Base-by-base conservation (phyloP, 441 rosid species). In the Gossypium davidsonii region DNA sequence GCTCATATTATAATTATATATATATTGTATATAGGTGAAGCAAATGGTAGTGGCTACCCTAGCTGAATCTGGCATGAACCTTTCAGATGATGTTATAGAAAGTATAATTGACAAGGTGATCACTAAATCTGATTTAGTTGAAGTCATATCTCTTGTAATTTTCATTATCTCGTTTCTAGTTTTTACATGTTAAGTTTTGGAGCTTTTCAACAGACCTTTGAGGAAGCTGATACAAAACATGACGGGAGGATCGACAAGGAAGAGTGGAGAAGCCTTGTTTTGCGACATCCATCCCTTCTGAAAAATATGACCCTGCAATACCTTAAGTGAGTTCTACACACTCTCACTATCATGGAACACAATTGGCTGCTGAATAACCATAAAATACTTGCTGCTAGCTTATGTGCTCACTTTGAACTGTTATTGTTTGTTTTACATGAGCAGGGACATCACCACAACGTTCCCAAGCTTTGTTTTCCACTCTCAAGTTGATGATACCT, bases 21-120 rank as follows among this genome's bases (percentile, higher is more conserved):
- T 31, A 34, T 34, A 4, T 31, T 39, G 3, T 77, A 31, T 75
- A 31, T 46, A 90, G 97, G 93, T 92, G 71, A 91, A 92, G 78
- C 97, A 93, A 91, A 93, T 93, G 98, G 97, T 93, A 37, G 98
- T 91, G 12, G 97, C 98, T 73, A 93, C 98, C 0, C 97, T 93
- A 72, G 97, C 97, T 15, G 98, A 93, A 77, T 93, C 97, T 60
- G 97, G 98, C 66, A 93, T 93, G 98, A 93, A 93, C 83, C 89
- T 95, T 70, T 87, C 89, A 0, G 98, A 95, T 76, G 92, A 83
- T 74, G 90, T 93, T 70, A 91, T 93, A 55, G 98, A 93, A 81
- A 88, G 89, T 77, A 93, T 93, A 74, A 93, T 93, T 61, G 97
- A 91, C 85, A 91, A 93, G 93, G 98, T 91, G 72, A 70, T 57